Conservation (phyloP, 2,329 filamentous ascomycete species). For the Xylogone sp. region DNA sequence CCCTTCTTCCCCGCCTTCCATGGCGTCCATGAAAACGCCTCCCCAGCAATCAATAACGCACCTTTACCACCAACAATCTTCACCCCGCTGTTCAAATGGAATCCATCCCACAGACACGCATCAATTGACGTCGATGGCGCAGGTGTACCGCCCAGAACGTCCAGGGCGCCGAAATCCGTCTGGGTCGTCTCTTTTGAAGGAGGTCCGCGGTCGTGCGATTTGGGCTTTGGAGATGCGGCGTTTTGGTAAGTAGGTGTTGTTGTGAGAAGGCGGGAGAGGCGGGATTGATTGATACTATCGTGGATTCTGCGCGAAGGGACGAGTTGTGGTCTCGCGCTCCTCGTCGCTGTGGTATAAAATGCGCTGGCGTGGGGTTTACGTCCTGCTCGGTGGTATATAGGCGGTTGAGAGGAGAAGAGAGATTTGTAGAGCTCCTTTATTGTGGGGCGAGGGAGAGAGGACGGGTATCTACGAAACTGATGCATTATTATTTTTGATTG, state of each 20-base stretch:
- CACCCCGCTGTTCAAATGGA: slow-evolving; percentile 78
- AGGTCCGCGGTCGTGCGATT: slow-evolving; percentile 55
- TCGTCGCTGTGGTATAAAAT: too few relatives aligned
- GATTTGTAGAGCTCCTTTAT: slow-evolving; percentile 20
- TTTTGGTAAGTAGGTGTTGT: background rate
- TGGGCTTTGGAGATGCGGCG: slow-evolving; percentile 21
- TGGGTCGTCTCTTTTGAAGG: slow-evolving; percentile 56
- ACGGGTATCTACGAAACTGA: background rate
- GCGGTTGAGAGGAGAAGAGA: slow-evolving; percentile 14
- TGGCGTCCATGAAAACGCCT: slow-evolving; percentile 85
- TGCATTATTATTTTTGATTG: background rate
- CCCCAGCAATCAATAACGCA: slow-evolving; percentile 75
- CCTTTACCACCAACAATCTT: slow-evolving; percentile 67
- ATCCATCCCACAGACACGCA: slow-evolving; percentile 76
- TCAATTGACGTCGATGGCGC: slow-evolving; percentile 80
- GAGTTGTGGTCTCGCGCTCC: background rate
- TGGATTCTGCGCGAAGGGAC: background rate
- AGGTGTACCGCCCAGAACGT: slow-evolving; percentile 74
- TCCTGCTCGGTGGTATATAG: background rate
- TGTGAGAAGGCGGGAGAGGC: slow-evolving; percentile 2
- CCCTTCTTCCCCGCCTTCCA: slow-evolving; percentile 57
- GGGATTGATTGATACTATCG: slow-evolving; percentile 1
- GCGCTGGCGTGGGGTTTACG: slow-evolving; percentile 1
- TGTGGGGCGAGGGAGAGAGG: slow-evolving; percentile 15
- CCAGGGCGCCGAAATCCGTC: slow-evolving; percentile 70